Conservation (phyloP, 352 stramenopile species). For the Heterotrichella gracilis region DNA sequence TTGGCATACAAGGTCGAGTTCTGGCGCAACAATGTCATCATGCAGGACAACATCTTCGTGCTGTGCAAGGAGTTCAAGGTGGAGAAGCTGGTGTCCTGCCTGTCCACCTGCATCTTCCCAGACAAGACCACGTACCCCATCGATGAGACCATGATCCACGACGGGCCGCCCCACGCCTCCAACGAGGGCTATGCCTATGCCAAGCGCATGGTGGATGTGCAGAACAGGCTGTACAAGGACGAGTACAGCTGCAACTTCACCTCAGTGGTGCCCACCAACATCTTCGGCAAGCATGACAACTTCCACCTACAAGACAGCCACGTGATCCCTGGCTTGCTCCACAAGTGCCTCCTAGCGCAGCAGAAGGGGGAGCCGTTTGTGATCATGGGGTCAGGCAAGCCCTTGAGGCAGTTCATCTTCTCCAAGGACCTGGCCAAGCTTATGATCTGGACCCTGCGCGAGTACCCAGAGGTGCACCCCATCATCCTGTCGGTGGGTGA, state of each 20-base stretch:
- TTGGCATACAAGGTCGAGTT: conserved; percentile 69
- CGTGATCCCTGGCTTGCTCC: conserved; percentile 81
- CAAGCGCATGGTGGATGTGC: conserved; percentile 86
- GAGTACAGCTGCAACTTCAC: conserved; percentile 85
- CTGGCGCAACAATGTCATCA: conserved; percentile 83
- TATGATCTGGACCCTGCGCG: conserved; percentile 47
- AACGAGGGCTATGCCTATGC: conserved; percentile 76
- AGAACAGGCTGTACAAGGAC: conserved; percentile 42
- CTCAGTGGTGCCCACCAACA: conserved; percentile 88
- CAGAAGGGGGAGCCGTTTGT: conserved; percentile 41
- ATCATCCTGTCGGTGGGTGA: conserved; percentile 78
- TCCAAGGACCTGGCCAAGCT: conserved; percentile 64
- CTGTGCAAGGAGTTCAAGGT: conserved; percentile 38
- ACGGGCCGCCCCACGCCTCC: conserved; percentile 34
- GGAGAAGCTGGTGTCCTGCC: conserved; percentile 72
- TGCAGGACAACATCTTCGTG: conserved; percentile 93
- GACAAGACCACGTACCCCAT: conserved; percentile 90
- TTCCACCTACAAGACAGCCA: conserved; percentile 78
- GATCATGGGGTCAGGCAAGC: conserved; percentile 65
- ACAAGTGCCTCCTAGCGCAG: conserved; percentile 90
- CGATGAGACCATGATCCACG: conserved; percentile 80
- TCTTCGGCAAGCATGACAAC: conserved; percentile 94
- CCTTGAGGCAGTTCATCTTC: conserved; percentile 86
- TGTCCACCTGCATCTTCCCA: conserved; percentile 92
- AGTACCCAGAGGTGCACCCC: conserved; percentile 47